A percentile compares a stretch with the other conserved stretches of the same genome.
Evolutionary conservation across 2,329 filamentous ascomycete genomes (phyloP).

Genomic region (Penicillium sp.): DNA sequence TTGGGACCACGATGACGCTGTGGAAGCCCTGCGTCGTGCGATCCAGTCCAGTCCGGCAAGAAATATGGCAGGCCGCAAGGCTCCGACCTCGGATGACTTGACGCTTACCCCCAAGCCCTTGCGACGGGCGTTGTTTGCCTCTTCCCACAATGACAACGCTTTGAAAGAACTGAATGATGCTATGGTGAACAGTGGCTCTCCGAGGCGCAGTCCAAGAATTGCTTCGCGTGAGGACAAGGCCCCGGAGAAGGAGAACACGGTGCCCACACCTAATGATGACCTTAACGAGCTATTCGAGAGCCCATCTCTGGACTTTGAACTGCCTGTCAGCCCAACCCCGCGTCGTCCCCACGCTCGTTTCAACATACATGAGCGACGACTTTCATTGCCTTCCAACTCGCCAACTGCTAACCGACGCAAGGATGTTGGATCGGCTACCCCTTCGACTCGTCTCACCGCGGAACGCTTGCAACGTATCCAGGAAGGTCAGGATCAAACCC

Average conservation of each 20-base stretch:
- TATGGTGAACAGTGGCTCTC: constrained; percentile 46
- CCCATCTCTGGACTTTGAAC: constrained; percentile 50
- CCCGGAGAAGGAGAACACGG: constrained; percentile 60
- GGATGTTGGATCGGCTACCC: constrained; percentile 21
- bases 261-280: constrained; percentile 51
- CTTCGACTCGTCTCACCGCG: constrained; percentile 32
- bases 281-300: constrained; percentile 69
- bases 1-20: constrained; percentile 41
- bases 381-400: constrained; percentile 41
- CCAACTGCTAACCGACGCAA: constrained; percentile 30
- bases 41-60: constrained; percentile 63
- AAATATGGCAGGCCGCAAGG: constrained; percentile 47
- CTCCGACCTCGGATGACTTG: constrained; percentile 45
- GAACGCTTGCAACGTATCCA: constrained; percentile 38
- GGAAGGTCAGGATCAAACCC: constrained; percentile 25
- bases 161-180: constrained; percentile 40
- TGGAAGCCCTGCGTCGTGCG: constrained; percentile 53
- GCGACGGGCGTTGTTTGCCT: constrained; percentile 46
- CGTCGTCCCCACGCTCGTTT: constrained; percentile 55
- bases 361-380: constrained; percentile 37
- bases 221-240: constrained; percentile 37
- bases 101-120: constrained; percentile 58
- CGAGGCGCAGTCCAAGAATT: constrained; percentile 46
- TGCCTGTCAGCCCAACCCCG: constrained; percentile 55
- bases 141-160: constrained; percentile 36